These are phyloP conservation scores for Metarhizium album DNA, from an alignment of 2,329 filamentous ascomycete genomes.

Conservation along the genomic window DNA sequence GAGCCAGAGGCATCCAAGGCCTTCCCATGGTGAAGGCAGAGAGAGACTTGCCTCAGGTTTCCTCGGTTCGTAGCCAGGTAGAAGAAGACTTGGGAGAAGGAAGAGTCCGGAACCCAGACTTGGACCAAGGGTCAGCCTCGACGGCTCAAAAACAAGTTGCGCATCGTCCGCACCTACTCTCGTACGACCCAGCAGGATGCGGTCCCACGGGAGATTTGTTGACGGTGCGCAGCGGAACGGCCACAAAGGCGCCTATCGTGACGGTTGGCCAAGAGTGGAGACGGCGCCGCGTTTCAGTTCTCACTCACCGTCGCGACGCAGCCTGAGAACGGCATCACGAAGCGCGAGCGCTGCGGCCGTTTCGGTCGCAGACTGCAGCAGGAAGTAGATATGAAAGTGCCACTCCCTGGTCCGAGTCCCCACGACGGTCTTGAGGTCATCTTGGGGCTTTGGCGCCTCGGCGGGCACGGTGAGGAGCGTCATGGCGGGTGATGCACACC, in stretches of 20 bases:
- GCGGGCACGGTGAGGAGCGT: constrained; percentile 10
- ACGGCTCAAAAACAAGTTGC: not conserved
- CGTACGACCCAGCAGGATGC: constrained; percentile 23
- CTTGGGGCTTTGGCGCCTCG: constrained; percentile 11
- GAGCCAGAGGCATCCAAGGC: not conserved
- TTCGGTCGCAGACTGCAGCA: constrained; percentile 20
- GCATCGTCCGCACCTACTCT: constrained; percentile 15
- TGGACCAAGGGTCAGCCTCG: constrained; percentile 2
- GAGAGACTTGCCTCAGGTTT: constrained; percentile 14
- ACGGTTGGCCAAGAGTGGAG: not conserved
- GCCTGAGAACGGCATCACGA: constrained; percentile 20
- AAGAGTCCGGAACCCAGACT: constrained; percentile 24
- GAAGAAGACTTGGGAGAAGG: constrained; percentile 24
- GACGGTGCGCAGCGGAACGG: constrained; percentile 21
- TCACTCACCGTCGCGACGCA: constrained; percentile 20
- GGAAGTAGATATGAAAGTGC: constrained; percentile 26
- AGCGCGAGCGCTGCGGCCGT: constrained; percentile 22
- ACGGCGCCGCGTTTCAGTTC: not conserved
- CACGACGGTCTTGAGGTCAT: constrained; percentile 19
- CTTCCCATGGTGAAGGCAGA: not conserved
- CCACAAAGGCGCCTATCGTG: constrained; percentile 23
- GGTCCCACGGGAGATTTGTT: constrained; percentile 23
- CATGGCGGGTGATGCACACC: constrained; percentile 1
- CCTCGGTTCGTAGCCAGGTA: constrained; percentile 22
- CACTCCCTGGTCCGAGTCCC: constrained; percentile 19